Base-by-base conservation (phyloP, 495 filamentous ascomycete species). In the Hyaloscypha bicolor region DNA sequence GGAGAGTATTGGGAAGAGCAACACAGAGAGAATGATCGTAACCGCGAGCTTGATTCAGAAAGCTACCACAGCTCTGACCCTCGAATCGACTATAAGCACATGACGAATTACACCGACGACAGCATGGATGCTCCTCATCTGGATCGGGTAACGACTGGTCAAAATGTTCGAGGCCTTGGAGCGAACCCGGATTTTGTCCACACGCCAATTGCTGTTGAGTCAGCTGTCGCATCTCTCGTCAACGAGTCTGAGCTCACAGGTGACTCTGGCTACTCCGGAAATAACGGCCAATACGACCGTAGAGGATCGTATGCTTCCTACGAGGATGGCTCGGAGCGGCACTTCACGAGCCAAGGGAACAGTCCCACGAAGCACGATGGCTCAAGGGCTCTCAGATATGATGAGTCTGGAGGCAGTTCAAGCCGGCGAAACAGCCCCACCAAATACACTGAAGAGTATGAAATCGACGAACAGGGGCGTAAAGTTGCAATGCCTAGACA, bases 171-270 rank as follows among this genome's bases (percentile, higher is more conserved):
- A 55, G 85, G 85, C 3, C 76, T 90, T 31, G 90, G 84, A 37
- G 85, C 88, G 21, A 96, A 93, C 68, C 90, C 93, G 21, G 82
- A 90, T 59, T 91, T 91, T 72, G 83, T 93, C 2, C 87, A 91
- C 59, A 85, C 83, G 6, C 89, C 88, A 4, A 65, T 83, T n/a
- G 90, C 83, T 8, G 89, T 94, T 5, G 93, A 96, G 76, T 97
- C 93, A 37, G 90, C 89, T 29, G 93, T 97, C 39, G 94, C 93
- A 12, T 96, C 93, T 9, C 81, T 97, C 9, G 85, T 93, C 56
- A 91, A 96, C 39, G 90, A 89, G 9, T 94, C 93, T 3, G 82
- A 88, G n/a, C 55, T 93, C 19, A 90, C 85, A 3, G 74, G 76
- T 2, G 79, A 79, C 11, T 89, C 80, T 45, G 76, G 74, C 53